phyloP scores from a whole-genome alignment of 2,329 filamentous ascomycete genomes.

The Davidsoniella neocaledoniae region DNA sequence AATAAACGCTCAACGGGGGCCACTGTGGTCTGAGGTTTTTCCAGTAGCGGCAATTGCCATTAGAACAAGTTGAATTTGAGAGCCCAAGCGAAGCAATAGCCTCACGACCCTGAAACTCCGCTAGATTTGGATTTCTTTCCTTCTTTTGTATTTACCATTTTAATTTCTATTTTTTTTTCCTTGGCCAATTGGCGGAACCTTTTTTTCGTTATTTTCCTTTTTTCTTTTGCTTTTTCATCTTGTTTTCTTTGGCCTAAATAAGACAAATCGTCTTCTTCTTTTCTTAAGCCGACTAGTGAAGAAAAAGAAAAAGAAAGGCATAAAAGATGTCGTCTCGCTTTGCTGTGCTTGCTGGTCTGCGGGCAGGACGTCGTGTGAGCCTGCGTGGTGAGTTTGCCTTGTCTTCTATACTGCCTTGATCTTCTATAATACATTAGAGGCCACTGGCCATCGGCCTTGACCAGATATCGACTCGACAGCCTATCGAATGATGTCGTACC shows the following conservation, averaged over 20 bases:
- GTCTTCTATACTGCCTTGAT: no score
- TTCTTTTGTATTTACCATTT: neutral
- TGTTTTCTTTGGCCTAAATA: neutral
- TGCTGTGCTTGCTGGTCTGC: conserved; percentile 12
- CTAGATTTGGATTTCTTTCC: neutral
- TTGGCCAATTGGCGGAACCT: neutral
- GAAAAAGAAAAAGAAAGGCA: no score
- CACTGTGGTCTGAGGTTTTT: neutral
- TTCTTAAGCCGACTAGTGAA: neutral
- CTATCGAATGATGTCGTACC: no score
- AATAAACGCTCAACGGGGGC: neutral
- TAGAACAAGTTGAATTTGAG: neutral
- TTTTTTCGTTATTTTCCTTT: neutral
- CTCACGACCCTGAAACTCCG: no score
- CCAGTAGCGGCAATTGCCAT: neutral
- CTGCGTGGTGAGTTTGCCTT: conserved; percentile 5
- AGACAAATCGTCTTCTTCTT: neutral
- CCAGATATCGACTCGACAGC: no score
- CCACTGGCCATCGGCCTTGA: no score
- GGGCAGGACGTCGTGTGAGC: conserved; percentile 9
- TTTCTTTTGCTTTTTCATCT: conserved; percentile 2
- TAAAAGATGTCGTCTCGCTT: conserved; percentile 11
- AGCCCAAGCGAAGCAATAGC: neutral
- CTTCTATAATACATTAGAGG: no score
- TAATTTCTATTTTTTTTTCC: neutral